Base-by-base conservation (phyloP, 495 filamentous ascomycete species). In the Xanthoparmelia taractica region DNA sequence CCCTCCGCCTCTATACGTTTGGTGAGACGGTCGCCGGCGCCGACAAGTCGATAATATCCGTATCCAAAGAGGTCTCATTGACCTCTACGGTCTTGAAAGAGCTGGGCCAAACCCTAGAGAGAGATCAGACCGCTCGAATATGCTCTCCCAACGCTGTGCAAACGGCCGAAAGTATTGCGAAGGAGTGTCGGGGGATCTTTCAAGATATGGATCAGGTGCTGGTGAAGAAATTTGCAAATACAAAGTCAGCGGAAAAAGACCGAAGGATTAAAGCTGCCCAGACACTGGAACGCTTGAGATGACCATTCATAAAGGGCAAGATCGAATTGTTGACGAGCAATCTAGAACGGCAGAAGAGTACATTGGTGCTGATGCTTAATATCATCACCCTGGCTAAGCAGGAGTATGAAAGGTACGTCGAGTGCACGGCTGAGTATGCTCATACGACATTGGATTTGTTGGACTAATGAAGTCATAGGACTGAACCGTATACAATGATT, bases 21-120 rank as follows among this genome's bases (percentile, higher is more conserved):
- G 73, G 68, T 47, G 68, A 73, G 29, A 71, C 62, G 20, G 66
- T 73, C 18, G 66, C 72, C 54, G 64, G 63, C 31, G 73, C 74
- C 23, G 69, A 74, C 52, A 23, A 71, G 6, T 60, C 68, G 18
- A 65, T 77, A 20, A 63, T 68, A 47, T 34, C 50, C 25, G 63
- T 76, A 4, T 73, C 75, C 2, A 73, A 65, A 59, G 74, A 78
- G 54, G 67, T 77, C 1, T 68, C 75, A 13, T 64, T 77, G 0
- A 69, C 69, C 4, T 71, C 72, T 34, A 68, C 68, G 10, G 71
- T 75, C 41, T 36, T 77, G n/a, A 65, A 68, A 27, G 66, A 75
- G 45, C 61, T 76, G 1, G 73, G 69, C 2, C 34, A 71, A 0
- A 54, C 50, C 11, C 59, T 77, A 7, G 47, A 73, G 36, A 37